These are phyloP conservation scores for Geotrichum candidum DNA, from an alignment of 1,139 yeast genomes.

Conservation along the genomic window DNA sequence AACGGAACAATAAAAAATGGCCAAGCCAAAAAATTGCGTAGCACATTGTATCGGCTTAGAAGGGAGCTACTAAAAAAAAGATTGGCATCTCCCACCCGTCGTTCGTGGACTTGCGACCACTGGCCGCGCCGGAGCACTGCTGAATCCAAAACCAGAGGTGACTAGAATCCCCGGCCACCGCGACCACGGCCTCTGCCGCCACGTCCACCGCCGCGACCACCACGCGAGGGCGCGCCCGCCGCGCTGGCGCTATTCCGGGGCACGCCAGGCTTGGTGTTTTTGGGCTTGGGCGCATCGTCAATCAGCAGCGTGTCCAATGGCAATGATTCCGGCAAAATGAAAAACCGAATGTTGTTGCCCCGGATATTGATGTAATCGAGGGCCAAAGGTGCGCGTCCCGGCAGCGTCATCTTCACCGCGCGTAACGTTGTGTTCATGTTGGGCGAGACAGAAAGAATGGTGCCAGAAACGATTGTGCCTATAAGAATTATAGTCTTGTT, in stretches of 20 bases:
- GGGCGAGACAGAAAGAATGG: conserved; percentile 77
- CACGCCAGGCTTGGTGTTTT: conserved; percentile 22
- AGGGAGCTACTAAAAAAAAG: too few species aligned
- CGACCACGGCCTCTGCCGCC: conserved; percentile 21
- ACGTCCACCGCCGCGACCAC: conserved; percentile 25
- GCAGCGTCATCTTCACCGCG: conserved; percentile 71
- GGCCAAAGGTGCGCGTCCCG: conserved; percentile 44
- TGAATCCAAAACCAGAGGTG: neutral
- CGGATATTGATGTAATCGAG: conserved; percentile 79
- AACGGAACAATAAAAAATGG: too few species aligned
- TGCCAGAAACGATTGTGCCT: conserved; percentile 57
- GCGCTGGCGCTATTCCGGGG: conserved; percentile 15
- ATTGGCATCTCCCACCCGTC: too few species aligned
- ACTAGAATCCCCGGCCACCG: conserved; percentile 15
- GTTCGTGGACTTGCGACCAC: too few species aligned
- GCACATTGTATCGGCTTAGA: too few species aligned
- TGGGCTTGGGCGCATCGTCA: conserved; percentile 49
- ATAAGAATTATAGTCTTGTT: neutral
- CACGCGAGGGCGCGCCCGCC: conserved; percentile 30
- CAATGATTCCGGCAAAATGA: conserved; percentile 79
- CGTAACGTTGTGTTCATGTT: conserved; percentile 86
- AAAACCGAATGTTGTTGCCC: conserved; percentile 85
- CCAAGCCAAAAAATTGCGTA: too few species aligned
- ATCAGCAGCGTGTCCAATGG: conserved; percentile 72
- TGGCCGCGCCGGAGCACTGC: too few species aligned